Conservation (phyloP, 2,329 filamentous ascomycete species). For the Huntiella moniliformis region DNA sequence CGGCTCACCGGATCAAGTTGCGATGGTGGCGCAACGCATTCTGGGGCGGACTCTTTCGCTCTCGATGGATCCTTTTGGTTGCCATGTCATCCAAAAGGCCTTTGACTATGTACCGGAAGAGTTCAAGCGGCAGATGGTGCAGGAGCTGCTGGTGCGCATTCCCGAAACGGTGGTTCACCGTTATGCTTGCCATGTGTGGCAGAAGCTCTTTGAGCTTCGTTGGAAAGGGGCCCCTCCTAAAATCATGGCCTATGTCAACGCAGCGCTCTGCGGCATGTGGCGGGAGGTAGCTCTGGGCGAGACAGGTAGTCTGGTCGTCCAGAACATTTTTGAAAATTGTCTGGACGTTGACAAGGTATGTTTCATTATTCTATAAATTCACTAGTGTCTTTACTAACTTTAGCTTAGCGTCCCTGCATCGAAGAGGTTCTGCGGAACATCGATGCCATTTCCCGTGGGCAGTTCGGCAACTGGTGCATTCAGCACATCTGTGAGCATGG, state of each 20-base stretch:
- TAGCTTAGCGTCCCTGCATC: slow-evolving; percentile 68
- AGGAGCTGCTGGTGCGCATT: slow-evolving; percentile 83
- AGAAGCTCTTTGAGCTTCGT: slow-evolving; percentile 94
- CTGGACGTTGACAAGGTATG: slow-evolving; percentile 91
- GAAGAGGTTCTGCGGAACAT: slow-evolving; percentile 91
- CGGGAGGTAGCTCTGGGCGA: slow-evolving; percentile 94
- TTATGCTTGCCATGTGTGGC: slow-evolving; percentile 98
- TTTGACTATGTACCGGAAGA: slow-evolving; percentile 96
- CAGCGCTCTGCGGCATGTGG: slow-evolving; percentile 91
- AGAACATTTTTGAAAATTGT: slow-evolving; percentile 99
- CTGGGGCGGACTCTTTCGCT: slow-evolving; percentile 83
- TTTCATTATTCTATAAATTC: slow-evolving; percentile 3
- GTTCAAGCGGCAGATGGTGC: slow-evolving; percentile 98
- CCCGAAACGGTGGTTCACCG: slow-evolving; percentile 96
- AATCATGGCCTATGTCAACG: slow-evolving; percentile 97
- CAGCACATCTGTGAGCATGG: slow-evolving; percentile 98
- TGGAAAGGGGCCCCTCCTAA: slow-evolving; percentile 90
- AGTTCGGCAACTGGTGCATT: slow-evolving; percentile 99
- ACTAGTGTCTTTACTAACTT: slow-evolving; percentile 12
- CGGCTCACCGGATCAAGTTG: slow-evolving; percentile 81
- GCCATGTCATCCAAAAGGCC: slow-evolving; percentile 95
- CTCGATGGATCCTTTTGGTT: slow-evolving; percentile 97
- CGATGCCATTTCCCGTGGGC: slow-evolving; percentile 87
- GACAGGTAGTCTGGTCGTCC: slow-evolving; percentile 91
- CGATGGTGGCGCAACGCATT: slow-evolving; percentile 86